Evolutionary conservation across 768 basidiomycete species (phyloP).

Genomic region (Russula foetens): DNA sequence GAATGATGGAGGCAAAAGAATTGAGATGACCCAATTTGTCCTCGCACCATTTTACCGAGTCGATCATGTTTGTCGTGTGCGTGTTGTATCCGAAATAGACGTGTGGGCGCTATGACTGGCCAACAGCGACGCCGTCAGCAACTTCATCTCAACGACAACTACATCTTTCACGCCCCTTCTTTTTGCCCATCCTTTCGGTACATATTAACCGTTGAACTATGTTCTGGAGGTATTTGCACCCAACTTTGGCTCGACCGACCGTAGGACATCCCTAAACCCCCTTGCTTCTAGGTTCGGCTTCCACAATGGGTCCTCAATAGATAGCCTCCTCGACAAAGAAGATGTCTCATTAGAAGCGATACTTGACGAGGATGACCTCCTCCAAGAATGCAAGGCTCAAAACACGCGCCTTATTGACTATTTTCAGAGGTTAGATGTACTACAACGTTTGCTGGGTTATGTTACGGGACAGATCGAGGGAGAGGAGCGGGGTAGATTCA

Average conservation of each 20-base stretch:
- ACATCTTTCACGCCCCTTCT: neutral
- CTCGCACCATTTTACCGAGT: neutral
- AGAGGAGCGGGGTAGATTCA: slow-evolving; percentile 70
- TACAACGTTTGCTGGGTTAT: slow-evolving; percentile 75
- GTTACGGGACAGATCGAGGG: slow-evolving; percentile 82
- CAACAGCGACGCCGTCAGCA: neutral
- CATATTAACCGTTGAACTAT: slow-evolving; percentile 1
- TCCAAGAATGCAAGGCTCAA: slow-evolving; percentile 93
- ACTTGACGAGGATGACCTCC: slow-evolving; percentile 86
- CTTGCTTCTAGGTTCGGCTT: slow-evolving; percentile 66
- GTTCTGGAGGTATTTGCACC: slow-evolving; percentile 20
- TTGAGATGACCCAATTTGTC: neutral
- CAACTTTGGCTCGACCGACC: neutral
- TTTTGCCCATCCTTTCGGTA: neutral
- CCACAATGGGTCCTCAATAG: slow-evolving; percentile 82
- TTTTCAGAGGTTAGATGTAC: slow-evolving; percentile 72
- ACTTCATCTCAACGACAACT: neutral
- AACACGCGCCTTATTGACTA: slow-evolving; percentile 86
- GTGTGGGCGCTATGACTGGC: neutral
- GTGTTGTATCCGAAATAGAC: neutral
- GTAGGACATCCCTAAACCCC: neutral
- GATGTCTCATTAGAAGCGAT: slow-evolving; percentile 85
- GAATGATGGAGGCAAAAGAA: neutral
- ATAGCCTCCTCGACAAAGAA: slow-evolving; percentile 84
- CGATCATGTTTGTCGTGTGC: neutral